Evolutionary conservation across 305 asterid genomes (phyloP).

Genomic region (Plantago rigida): DNA sequence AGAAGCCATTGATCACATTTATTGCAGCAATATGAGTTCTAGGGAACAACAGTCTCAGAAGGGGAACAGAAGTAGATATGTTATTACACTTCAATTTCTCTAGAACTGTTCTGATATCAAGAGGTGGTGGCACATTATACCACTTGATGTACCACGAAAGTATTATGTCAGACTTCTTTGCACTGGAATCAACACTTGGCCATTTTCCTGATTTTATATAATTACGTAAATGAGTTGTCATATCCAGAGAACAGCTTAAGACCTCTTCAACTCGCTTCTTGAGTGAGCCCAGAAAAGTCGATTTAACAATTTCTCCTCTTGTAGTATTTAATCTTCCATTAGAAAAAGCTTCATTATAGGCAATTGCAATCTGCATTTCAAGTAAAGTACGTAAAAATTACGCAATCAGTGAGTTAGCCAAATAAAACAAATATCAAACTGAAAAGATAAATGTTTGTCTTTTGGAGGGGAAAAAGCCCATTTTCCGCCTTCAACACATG

Average conservation of each 20-base stretch:
- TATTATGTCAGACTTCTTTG: conserved; percentile 31
- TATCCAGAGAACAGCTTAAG: conserved; percentile 31
- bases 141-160: conserved; percentile 87
- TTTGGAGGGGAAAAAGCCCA: too few relatives aligned
- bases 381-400: neutral
- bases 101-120: conserved; percentile 38
- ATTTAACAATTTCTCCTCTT: conserved; percentile 58
- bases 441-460: too few relatives aligned
- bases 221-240: conserved; percentile 29
- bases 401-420: too few relatives aligned
- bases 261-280: conserved; percentile 72
- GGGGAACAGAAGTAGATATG: conserved; percentile 41
- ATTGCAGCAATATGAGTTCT: conserved; percentile 56
- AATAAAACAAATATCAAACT: too few relatives aligned
- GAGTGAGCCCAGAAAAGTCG: conserved; percentile 72
- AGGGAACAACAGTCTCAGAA: conserved; percentile 70
- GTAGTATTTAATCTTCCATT: conserved; percentile 49
- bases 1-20: conserved; percentile 34
- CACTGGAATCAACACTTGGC: conserved; percentile 42
- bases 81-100: conserved; percentile 41
- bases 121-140: conserved; percentile 57
- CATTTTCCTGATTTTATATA: conserved; percentile 51
- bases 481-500: too few relatives aligned
- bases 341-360: conserved; percentile 70
- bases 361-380: conserved; percentile 62